These are phyloP conservation scores for Penicillium roqueforti DNA, from an alignment of 495 filamentous ascomycete species.

Conservation along the genomic window DNA sequence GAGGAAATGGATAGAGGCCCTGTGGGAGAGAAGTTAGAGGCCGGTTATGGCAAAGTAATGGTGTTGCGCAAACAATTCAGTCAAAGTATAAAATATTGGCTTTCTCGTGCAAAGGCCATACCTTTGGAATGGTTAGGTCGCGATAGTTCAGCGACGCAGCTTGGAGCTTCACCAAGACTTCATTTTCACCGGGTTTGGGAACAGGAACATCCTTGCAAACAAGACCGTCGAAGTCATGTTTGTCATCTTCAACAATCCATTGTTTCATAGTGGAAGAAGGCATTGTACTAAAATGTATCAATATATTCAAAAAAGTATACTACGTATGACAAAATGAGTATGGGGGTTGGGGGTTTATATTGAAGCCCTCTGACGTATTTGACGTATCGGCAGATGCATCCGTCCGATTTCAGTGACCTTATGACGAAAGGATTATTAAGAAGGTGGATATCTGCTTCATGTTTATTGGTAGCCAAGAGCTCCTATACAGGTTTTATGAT, in stretches of 20 bases:
- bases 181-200: slow-evolving; percentile 61
- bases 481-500: too few species aligned
- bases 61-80: neutral
- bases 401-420: too few species aligned
- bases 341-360: slow-evolving; percentile 2
- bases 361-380: slow-evolving; percentile 19
- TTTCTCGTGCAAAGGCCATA: slow-evolving; percentile 11
- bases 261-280: slow-evolving; percentile 56
- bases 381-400: too few species aligned
- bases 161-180: slow-evolving; percentile 72
- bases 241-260: slow-evolving; percentile 55
- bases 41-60: neutral
- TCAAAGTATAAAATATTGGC: neutral
- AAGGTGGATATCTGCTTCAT: too few species aligned
- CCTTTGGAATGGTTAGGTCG: slow-evolving; percentile 71
- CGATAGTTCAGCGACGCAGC: slow-evolving; percentile 80
- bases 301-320: neutral
- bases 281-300: slow-evolving; percentile 28
- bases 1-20: slow-evolving; percentile 66
- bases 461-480: too few species aligned
- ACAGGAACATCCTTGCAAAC: slow-evolving; percentile 50
- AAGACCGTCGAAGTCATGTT: slow-evolving; percentile 58
- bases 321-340: neutral
- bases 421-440: slow-evolving; percentile 19
- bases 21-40: slow-evolving; percentile 15